Evolutionary conservation across 2,329 filamentous ascomycete species (phyloP).

Genomic region (Emmonsia crescens): DNA sequence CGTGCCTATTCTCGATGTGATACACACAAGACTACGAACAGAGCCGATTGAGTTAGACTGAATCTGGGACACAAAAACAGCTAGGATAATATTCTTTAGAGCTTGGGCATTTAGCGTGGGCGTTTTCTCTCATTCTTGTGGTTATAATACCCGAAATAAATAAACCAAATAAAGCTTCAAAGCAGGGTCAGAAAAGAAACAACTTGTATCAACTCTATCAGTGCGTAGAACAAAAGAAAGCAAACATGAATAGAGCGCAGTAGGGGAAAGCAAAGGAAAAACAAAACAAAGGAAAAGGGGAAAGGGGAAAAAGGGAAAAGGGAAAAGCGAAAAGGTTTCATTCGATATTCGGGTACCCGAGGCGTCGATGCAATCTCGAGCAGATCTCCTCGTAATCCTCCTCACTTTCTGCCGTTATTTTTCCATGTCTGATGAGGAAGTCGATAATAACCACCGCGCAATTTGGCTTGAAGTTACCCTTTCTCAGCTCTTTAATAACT

Average conservation of each 20-base stretch:
- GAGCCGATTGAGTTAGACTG: background rate
- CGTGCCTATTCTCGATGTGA: background rate
- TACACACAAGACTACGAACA: background rate
- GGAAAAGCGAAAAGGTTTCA: background rate
- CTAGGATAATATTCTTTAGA: conserved; percentile 17
- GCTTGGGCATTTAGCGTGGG: conserved; percentile 30
- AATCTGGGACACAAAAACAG: conserved; percentile 6
- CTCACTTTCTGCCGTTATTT: conserved; percentile 71
- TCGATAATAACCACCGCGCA: conserved; percentile 75
- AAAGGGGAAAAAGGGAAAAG: background rate
- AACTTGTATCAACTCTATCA: background rate
- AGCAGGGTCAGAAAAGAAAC: background rate
- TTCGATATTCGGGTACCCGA: conserved; percentile 60
- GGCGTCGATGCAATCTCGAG: conserved; percentile 60
- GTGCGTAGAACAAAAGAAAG: background rate
- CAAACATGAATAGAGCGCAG: background rate
- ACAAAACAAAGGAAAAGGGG: background rate
- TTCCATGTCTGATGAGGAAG: conserved; percentile 78
- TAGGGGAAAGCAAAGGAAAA: background rate
- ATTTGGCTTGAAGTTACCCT: conserved; percentile 83
- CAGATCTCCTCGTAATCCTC: conserved; percentile 65
- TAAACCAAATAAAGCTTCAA: conserved; percentile 19
- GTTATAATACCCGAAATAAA: conserved; percentile 5
- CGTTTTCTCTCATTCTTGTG: conserved; percentile 20
- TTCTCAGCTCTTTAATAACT: conserved; percentile 56